Percentiles rank a stretch among this genome's conserved stretches.
These are phyloP conservation scores for Mycocentrospora acerina DNA, from an alignment of 2,329 filamentous ascomycete species.

Conservation along the genomic window DNA sequence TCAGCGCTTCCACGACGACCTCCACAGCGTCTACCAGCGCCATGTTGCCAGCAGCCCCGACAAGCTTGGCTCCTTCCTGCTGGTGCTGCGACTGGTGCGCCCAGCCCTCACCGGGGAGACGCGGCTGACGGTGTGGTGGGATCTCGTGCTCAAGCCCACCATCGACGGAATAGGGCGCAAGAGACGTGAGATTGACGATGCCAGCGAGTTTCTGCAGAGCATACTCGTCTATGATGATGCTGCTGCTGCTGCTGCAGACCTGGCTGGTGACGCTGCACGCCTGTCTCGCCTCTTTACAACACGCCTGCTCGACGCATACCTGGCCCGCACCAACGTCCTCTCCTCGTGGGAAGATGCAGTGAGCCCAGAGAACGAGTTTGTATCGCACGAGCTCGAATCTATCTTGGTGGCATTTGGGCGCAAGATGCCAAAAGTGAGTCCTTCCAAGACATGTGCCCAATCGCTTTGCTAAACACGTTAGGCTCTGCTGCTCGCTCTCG, in stretches of 20 bases:
- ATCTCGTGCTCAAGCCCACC: slow-evolving; percentile 60
- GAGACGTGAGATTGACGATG: slow-evolving; percentile 64
- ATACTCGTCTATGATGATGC: slow-evolving; percentile 65
- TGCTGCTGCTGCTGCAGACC: slow-evolving; percentile 60
- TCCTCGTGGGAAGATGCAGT: slow-evolving; percentile 40
- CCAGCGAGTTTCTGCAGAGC: slow-evolving; percentile 64
- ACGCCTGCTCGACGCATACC: slow-evolving; percentile 50
- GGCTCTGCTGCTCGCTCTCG: slow-evolving; percentile 66
- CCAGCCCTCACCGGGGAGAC: slow-evolving; percentile 64
- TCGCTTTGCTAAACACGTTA: slow-evolving; percentile 33
- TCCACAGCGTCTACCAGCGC: slow-evolving; percentile 66
- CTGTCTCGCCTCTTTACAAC: slow-evolving; percentile 56
- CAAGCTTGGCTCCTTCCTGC: slow-evolving; percentile 68
- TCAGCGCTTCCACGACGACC: slow-evolving; percentile 73
- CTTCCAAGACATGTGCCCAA: not conserved
- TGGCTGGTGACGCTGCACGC: slow-evolving; percentile 47
- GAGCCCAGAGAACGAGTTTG: slow-evolving; percentile 48
- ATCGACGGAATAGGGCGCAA: slow-evolving; percentile 61
- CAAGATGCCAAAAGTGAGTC: slow-evolving; percentile 62
- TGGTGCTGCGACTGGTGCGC: slow-evolving; percentile 64
- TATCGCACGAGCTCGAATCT: slow-evolving; percentile 54
- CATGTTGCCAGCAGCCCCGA: slow-evolving; percentile 59
- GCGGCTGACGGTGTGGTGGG: slow-evolving; percentile 72
- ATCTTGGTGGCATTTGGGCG: slow-evolving; percentile 62
- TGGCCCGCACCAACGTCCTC: slow-evolving; percentile 44